phyloP scores from a whole-genome alignment of 495 filamentous ascomycete genomes.

The Penicillium simplicissimum region DNA sequence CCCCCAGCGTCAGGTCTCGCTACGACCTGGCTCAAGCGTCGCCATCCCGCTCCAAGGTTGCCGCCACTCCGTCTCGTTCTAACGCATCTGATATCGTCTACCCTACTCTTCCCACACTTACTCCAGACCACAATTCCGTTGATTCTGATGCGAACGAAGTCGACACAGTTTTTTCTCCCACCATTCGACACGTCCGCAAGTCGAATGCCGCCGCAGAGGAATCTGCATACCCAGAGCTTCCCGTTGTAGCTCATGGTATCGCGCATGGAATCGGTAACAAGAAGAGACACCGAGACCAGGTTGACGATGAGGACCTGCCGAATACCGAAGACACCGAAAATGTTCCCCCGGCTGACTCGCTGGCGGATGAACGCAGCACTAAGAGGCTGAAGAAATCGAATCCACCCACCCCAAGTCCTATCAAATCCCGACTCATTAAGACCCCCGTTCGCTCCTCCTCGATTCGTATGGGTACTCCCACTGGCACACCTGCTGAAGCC shows the following conservation, averaged over 20 bases:
- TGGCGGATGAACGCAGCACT: slow-evolving; percentile 41
- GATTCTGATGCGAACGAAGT: slow-evolving; percentile 4
- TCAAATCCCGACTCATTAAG: slow-evolving; percentile 38
- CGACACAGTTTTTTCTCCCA: slow-evolving; percentile 22
- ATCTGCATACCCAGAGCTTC: slow-evolving; percentile 33
- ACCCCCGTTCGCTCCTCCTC: slow-evolving; percentile 36
- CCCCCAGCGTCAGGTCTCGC: slow-evolving; percentile 50
- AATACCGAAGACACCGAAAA: slow-evolving; percentile 48
- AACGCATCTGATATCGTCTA: slow-evolving; percentile 41
- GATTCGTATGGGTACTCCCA: slow-evolving; percentile 38
- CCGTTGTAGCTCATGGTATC: slow-evolving; percentile 65
- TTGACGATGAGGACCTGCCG: slow-evolving; percentile 51
- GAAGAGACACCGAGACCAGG: slow-evolving; percentile 60
- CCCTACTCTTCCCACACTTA: slow-evolving; percentile 43
- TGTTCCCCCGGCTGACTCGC: slow-evolving; percentile 38
- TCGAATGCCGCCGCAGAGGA: slow-evolving; percentile 23
- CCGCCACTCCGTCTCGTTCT: slow-evolving; percentile 27
- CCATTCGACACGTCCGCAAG: slow-evolving; percentile 41
- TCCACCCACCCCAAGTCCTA: slow-evolving; percentile 38
- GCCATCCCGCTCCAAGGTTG: slow-evolving; percentile 48
- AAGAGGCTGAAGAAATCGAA: slow-evolving; percentile 47
- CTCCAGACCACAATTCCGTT: slow-evolving; percentile 33
- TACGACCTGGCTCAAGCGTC: slow-evolving; percentile 39
- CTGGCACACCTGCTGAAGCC: slow-evolving; percentile 24
- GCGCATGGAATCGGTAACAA: slow-evolving; percentile 75